Evolutionary conservation across 345 rosid genomes (phyloP).

Genomic region (Citrus glauca): DNA sequence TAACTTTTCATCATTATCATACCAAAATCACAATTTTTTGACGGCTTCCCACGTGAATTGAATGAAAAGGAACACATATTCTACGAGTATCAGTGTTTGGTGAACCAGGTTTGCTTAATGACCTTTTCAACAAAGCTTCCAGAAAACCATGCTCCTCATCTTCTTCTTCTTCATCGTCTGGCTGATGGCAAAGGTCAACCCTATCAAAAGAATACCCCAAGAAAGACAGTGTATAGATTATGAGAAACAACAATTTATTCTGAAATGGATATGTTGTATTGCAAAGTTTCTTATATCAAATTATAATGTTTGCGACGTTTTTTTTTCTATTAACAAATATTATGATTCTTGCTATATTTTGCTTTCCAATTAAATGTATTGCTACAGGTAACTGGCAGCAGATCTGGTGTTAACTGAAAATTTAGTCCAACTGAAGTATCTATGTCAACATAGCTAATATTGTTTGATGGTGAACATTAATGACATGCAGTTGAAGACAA

Average conservation of each 20-base stretch:
- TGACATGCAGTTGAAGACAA: not conserved
- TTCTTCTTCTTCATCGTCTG: conserved; percentile 57
- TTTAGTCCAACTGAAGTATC: not conserved
- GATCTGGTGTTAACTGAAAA: not conserved
- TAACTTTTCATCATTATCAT: conserved; percentile 11
- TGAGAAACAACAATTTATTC: not conserved
- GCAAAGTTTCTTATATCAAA: not conserved
- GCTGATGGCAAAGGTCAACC: conserved; percentile 71
- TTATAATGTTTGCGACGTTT: not conserved
- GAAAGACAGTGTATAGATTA: conserved; percentile 7
- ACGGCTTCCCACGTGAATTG: conserved; percentile 52
- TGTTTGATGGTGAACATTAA: not conserved
- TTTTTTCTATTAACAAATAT: not conserved
- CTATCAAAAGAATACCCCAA: conserved; percentile 26
- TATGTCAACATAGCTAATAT: not conserved
- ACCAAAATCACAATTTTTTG: conserved; percentile 66
- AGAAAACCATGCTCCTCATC: conserved; percentile 56
- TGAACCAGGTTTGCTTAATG: conserved; percentile 30
- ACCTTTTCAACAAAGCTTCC: conserved; percentile 46
- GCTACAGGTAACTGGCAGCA: not conserved
- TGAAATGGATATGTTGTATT: not conserved
- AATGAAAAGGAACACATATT: conserved; percentile 47
- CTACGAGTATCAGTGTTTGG: conserved; percentile 30
- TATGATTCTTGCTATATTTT: conserved; percentile 5
- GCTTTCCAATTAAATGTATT: not conserved